Conservation (phyloP, 805 yeast species). For the Candida nitratophila region DNA sequence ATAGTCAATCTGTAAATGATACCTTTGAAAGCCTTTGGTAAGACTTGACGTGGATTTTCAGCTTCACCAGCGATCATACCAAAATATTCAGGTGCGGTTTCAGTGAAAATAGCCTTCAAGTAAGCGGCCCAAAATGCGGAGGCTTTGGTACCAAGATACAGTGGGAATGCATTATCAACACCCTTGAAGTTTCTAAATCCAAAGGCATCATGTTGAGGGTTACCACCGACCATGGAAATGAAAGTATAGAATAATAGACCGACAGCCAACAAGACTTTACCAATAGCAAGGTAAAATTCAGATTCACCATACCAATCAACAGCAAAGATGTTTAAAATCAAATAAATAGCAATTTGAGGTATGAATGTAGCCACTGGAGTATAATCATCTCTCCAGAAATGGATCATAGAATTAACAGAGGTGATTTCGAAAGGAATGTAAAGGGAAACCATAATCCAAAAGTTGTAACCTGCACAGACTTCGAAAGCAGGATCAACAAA, state of each 20-base stretch:
- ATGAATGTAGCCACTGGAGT: slow-evolving; percentile 64
- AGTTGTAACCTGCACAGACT: slow-evolving; percentile 73
- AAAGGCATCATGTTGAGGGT: slow-evolving; percentile 58
- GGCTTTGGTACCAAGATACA: slow-evolving; percentile 45
- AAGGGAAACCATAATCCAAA: slow-evolving; percentile 68
- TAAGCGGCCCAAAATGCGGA: slow-evolving; percentile 65
- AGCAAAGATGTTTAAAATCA: slow-evolving; percentile 62
- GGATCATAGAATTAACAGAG: slow-evolving; percentile 70
- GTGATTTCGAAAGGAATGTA: slow-evolving; percentile 80
- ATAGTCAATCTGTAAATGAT: slow-evolving; percentile 63
- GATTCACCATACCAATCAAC: slow-evolving; percentile 74
- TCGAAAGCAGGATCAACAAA: slow-evolving; percentile 73
- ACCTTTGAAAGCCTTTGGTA: slow-evolving; percentile 75
- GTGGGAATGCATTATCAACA: slow-evolving; percentile 33
- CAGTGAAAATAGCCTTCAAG: slow-evolving; percentile 64
- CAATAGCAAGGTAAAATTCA: slow-evolving; percentile 72
- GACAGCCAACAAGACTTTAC: slow-evolving; percentile 66
- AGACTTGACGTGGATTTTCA: slow-evolving; percentile 40
- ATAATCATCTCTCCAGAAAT: slow-evolving; percentile 75
- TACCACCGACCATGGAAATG: slow-evolving; percentile 82
- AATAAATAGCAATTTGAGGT: slow-evolving; percentile 57
- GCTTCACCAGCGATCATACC: slow-evolving; percentile 88
- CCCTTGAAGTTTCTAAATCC: slow-evolving; percentile 50
- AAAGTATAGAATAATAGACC: slow-evolving; percentile 73
- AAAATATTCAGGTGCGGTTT: slow-evolving; percentile 79